Evolutionary conservation across 2,329 filamentous ascomycete genomes (phyloP).

Genomic region (Aspergillus novofumigatus): DNA sequence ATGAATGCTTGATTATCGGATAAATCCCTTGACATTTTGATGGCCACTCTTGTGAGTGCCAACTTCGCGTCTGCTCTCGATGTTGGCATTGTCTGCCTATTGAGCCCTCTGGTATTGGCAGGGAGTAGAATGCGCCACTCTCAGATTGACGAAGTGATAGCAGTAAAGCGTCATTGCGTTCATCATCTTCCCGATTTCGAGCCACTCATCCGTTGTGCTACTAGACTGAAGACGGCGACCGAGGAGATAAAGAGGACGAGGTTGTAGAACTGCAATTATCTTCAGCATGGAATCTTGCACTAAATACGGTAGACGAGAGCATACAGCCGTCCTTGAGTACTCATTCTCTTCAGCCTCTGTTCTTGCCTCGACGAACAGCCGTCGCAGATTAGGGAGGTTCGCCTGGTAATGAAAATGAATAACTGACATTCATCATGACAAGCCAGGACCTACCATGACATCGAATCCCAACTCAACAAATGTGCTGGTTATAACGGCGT

Average conservation of each 20-base stretch:
- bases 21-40: not conserved
- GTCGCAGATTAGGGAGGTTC: constrained; percentile 82
- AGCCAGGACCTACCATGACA: constrained; percentile 5
- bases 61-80: not conserved
- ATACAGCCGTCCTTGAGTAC: constrained; percentile 86
- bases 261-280: constrained; percentile 75
- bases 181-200: constrained; percentile 34
- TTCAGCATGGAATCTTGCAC: constrained; percentile 7
- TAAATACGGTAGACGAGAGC: constrained; percentile 28
- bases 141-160: not conserved
- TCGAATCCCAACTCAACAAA: not conserved
- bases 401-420: constrained; percentile 23
- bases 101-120: not conserved
- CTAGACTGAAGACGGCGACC: constrained; percentile 86
- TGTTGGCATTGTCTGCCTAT: not conserved
- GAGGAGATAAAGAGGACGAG: constrained; percentile 95
- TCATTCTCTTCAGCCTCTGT: constrained; percentile 92
- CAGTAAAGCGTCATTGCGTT: not conserved
- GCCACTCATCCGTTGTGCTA: constrained; percentile 75
- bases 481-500: not conserved
- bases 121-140: not conserved
- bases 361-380: constrained; percentile 90
- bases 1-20: not conserved
- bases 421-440: not conserved
- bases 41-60: not conserved